Evolutionary conservation across 2,329 filamentous ascomycete genomes (phyloP).

Genomic region (Xylariaceae sp.): DNA sequence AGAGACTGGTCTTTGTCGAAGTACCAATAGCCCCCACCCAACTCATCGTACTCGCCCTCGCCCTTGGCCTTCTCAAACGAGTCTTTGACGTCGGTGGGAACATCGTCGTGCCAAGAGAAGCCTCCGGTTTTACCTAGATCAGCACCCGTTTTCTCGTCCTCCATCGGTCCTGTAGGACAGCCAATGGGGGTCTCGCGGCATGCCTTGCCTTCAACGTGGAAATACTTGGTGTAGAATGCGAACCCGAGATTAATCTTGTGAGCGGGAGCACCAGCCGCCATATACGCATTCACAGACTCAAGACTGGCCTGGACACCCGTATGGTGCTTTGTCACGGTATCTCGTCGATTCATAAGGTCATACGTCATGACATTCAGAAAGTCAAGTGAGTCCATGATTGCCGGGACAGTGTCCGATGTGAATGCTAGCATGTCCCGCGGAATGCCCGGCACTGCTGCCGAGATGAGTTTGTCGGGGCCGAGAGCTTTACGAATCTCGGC

Average conservation of each 20-base stretch:
- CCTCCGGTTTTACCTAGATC: constrained; percentile 50
- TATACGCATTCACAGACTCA: constrained; percentile 56
- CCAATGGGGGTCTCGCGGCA: constrained; percentile 50
- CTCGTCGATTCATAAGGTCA: constrained; percentile 71
- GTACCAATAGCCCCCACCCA: constrained; percentile 32
- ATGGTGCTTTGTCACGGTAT: constrained; percentile 63
- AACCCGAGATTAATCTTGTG: constrained; percentile 63
- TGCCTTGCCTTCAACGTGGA: constrained; percentile 48
- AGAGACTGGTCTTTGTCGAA: constrained; percentile 28
- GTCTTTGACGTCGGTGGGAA: constrained; percentile 25
- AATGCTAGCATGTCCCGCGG: constrained; percentile 67
- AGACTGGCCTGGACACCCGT: constrained; percentile 55
- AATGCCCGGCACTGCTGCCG: constrained; percentile 64
- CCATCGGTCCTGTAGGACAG: constrained; percentile 58
- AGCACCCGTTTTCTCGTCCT: constrained; percentile 56
- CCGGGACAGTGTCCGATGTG: constrained; percentile 52
- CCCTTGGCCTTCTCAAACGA: constrained; percentile 27
- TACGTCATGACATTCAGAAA: constrained; percentile 72
- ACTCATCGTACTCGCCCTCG: constrained; percentile 27
- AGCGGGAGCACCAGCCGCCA: constrained; percentile 52
- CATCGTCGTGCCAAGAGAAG: constrained; percentile 31
- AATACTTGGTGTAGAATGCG: constrained; percentile 69
- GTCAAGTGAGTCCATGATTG: constrained; percentile 60
- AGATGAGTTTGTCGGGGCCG: constrained; percentile 58
- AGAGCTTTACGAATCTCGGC: constrained; percentile 56